Evolutionary conservation across 352 stramenopile genomes (phyloP), one percentile per base, ranked within the genome.

Genomic region (Phytophthora palmivora): DNA sequence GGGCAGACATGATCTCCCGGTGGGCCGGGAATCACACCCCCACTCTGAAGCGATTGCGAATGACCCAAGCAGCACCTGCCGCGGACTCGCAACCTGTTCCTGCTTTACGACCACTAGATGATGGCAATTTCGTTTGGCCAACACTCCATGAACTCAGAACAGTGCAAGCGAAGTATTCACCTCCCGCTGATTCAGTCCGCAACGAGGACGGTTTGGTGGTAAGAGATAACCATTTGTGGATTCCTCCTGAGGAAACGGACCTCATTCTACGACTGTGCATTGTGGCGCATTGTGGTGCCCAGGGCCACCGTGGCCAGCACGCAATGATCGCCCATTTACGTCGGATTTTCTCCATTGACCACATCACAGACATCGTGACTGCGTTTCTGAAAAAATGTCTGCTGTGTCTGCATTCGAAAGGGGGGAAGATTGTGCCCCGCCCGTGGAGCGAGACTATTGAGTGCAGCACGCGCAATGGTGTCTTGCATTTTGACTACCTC

Each of bases 181-280:
- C 24, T 28, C 24, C 24, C 24, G 24, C 24, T 28, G 24, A 28
- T 28, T 28, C 24, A 28, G 24, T 28, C 24, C 24, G 24, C 24
- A 28, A 28, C 3, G 24, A 3, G 33, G 34, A 34, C 54, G 1
- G 32, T 16, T 49, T 12, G 24, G 26, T 4, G 12, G n/a, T n/a
- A n/a, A n/a, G n/a, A n/a, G n/a, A n/a, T n/a, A n/a, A 41, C 28
- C 34, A 28, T 5, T 21, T 56, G 4, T 56, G 55, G 44, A 9
- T 63, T 5, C 36, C 55, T 21, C 10, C 34, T 7, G 33, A 54
- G 14, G 58, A 33, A 8, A 52, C 15, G 3, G 28, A 67, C 6
- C 26, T 78, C 43, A 63, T 76, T 19, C 28, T 67, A n/a, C 54
- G 68, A 9, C 41, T 76, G 1, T 67, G 52, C 21, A 38, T 82